Base-by-base conservation (phyloP, 2,329 filamentous ascomycete species). In the Colletotrichum costaricense region DNA sequence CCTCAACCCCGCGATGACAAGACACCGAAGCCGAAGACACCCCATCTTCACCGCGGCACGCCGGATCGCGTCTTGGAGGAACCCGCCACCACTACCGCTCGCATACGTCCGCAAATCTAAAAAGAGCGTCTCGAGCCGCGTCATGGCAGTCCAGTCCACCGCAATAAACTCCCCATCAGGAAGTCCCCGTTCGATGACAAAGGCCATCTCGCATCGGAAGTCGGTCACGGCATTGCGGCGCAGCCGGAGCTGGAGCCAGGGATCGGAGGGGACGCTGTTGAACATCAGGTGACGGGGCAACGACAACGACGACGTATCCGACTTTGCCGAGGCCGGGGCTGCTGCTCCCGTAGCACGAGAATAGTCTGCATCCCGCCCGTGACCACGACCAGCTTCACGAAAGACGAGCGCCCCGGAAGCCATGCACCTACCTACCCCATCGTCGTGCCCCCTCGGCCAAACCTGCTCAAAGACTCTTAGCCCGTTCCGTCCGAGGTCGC, bases 21-120 rank as follows among this genome's bases (percentile, higher is more conserved):
- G 67, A 19, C 42, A 58, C n/a, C 30, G 9, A 6, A 74, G 69
- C 19, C 28, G 56, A 4, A 74, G 69, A n/a, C 68, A 72, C 2
- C 38, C n/a, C 72, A 74, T 74, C 63, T 11, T 28, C 22, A 22
- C 42, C 38, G 72, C 72, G 52, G 38, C 72, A 11, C n/a, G 30
- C 8, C 72, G 56, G 38, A 72, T 67, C 12, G 57, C 54, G 1
- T 72, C 69, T 16, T 54, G 54, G 2, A 26, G 42, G 19, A 49
- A 22, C 30, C 49, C 19, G 8, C 33, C 11, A 14, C 2, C 63
- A 2, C 49, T 57, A 12, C 1, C 63, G 1, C 57, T 56, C 19
- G 63, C 59, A 22, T 73, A 74, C 12, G 63, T 42, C 0, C 72
- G 69, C 38, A 74, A 63, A 54, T 74, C 72, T 14, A 74, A 63